phyloP scores from a whole-genome alignment of 768 basidiomycete genomes.

The Boletus barrowsii region DNA sequence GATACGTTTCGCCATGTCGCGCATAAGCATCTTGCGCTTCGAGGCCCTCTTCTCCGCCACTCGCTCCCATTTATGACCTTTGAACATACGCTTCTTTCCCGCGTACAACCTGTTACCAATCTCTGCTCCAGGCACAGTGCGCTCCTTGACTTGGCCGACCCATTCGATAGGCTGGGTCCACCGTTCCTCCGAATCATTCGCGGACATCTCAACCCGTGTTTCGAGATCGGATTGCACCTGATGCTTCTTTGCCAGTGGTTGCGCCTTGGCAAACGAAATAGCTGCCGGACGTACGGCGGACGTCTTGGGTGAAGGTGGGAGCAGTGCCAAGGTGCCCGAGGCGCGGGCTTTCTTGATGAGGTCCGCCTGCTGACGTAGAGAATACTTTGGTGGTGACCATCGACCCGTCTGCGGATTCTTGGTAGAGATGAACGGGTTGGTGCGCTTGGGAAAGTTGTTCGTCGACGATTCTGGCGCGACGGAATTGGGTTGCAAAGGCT shows the following conservation, averaged over 20 bases:
- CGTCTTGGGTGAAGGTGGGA: conserved; percentile 70
- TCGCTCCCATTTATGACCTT: conserved; percentile 88
- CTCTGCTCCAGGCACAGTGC: conserved; percentile 46
- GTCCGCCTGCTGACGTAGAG: conserved; percentile 73
- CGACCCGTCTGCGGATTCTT: conserved; percentile 56
- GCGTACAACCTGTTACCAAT: conserved; percentile 67
- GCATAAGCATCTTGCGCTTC: conserved; percentile 56
- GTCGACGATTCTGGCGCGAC: conserved; percentile 1
- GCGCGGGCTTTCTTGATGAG: conserved; percentile 69
- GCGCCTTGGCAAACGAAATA: conserved; percentile 17
- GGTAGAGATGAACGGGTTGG: conserved; percentile 70
- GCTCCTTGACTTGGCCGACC: conserved; percentile 37
- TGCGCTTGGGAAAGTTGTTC: conserved; percentile 21
- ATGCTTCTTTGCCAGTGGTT: conserved; percentile 5
- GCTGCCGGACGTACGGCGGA: conserved; percentile 22
- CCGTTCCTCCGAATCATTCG: neutral
- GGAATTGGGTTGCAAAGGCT: conserved; percentile 15
- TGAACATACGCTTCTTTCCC: conserved; percentile 83
- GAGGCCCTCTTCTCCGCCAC: conserved; percentile 43
- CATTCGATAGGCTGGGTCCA: conserved; percentile 39
- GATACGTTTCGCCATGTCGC: conserved; percentile 68
- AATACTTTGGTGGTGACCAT: conserved; percentile 71
- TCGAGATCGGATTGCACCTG: neutral
- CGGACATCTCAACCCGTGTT: neutral
- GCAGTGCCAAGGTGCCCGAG: conserved; percentile 49